These are phyloP conservation scores for Physcomitrellopsis africana DNA, from an alignment of 225 moss, liverwort and hornwort genomes.

Conservation along the genomic window DNA sequence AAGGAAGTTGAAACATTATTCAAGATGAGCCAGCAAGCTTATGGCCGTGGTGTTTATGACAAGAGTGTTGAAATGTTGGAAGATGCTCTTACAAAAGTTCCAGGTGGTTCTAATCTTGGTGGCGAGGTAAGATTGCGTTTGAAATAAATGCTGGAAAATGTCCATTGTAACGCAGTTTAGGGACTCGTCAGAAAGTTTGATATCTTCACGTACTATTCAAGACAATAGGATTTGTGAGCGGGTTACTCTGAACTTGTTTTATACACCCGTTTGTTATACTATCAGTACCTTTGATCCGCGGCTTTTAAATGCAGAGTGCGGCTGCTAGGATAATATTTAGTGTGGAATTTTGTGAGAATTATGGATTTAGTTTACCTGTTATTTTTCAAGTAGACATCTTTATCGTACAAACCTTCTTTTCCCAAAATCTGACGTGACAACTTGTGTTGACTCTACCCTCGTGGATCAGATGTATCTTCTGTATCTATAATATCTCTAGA, in stretches of 20 bases:
- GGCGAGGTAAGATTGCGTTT: slow-evolving; percentile 70
- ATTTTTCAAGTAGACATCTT: too few species aligned
- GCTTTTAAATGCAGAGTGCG: neutral
- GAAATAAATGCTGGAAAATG: slow-evolving; percentile 1
- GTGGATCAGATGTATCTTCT: neutral
- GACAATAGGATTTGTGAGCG: too few species aligned
- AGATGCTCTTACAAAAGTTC: slow-evolving; percentile 79
- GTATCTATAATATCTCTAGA: neutral
- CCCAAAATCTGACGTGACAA: slow-evolving; percentile 2
- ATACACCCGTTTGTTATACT: slow-evolving; percentile 1
- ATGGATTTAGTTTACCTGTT: too few species aligned
- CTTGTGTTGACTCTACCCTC: slow-evolving; percentile 2
- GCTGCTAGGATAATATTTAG: neutral
- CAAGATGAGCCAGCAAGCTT: slow-evolving; percentile 85
- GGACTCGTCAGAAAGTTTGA: neutral
- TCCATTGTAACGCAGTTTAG: neutral
- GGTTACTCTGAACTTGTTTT: neutral
- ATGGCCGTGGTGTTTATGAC: slow-evolving; percentile 92
- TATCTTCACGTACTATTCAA: slow-evolving; percentile 17
- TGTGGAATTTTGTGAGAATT: too few species aligned
- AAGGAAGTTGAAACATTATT: slow-evolving; percentile 89
- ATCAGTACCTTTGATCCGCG: slow-evolving; percentile 5
- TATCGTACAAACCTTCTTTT: neutral
- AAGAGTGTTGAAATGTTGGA: slow-evolving; percentile 91
- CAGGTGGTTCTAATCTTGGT: slow-evolving; percentile 76